Conservation (phyloP, 2,329 filamentous ascomycete genomes). For the Colletotrichum eremochloae region DNA sequence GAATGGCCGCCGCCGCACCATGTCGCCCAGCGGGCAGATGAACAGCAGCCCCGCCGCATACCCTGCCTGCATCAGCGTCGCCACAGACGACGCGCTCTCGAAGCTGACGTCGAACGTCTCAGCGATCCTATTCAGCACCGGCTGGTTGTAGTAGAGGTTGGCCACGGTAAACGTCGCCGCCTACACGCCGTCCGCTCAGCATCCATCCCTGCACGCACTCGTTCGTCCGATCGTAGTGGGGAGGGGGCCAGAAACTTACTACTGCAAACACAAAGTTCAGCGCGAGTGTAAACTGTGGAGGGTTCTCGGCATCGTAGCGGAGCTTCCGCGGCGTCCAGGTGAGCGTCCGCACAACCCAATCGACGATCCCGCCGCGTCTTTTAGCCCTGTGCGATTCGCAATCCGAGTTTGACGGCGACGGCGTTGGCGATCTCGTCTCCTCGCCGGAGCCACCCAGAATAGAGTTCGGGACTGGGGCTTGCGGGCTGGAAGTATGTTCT, state of each 20-base stretch:
- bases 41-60: conserved; percentile 82
- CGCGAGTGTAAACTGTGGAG: conserved; percentile 75
- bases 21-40: conserved; percentile 81
- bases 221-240: not conserved
- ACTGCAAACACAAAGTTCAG: conserved; percentile 80
- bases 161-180: conserved; percentile 77
- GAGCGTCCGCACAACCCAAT: conserved; percentile 46
- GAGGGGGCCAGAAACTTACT: conserved; percentile 52
- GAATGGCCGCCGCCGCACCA: conserved; percentile 75
- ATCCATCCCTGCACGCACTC: not conserved
- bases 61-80: conserved; percentile 83
- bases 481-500: not conserved
- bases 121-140: conserved; percentile 82
- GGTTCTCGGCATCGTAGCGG: conserved; percentile 75
- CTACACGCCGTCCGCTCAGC: conserved; percentile 48
- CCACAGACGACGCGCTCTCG: conserved; percentile 75
- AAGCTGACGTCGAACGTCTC: conserved; percentile 78
- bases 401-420: conserved; percentile 19
- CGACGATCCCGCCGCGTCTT: not conserved
- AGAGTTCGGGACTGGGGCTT: conserved; percentile 23
- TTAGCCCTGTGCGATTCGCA: conserved; percentile 17
- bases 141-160: conserved; percentile 86
- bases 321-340: conserved; percentile 75
- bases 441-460: not conserved
- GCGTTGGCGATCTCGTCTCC: conserved; percentile 9